Conservation (phyloP, 495 filamentous ascomycete species). For the Amphirosellinia nigrospora region DNA sequence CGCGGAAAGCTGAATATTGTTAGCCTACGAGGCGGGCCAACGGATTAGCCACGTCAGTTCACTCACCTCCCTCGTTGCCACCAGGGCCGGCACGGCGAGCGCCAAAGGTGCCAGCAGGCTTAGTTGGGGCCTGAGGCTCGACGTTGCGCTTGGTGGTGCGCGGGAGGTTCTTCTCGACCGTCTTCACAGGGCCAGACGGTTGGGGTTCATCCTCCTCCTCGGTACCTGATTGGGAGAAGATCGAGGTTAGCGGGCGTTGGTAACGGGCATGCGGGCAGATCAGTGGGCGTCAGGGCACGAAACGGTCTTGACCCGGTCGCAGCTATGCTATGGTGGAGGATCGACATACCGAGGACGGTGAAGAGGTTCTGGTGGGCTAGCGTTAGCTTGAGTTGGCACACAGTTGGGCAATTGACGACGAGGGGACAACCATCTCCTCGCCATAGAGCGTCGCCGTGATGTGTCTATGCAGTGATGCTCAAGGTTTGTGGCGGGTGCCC, state of each 20-base stretch:
- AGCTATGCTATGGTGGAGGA: conserved; percentile 35
- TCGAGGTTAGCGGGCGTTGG: conserved; percentile 33
- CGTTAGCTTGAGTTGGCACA: conserved; percentile 38
- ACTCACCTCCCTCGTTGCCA: conserved; percentile 83
- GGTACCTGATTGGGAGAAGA: conserved; percentile 67
- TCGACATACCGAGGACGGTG: conserved; percentile 81
- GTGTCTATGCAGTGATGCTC: neutral
- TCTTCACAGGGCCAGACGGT: conserved; percentile 79
- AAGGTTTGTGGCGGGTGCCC: neutral
- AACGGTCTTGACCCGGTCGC: conserved; percentile 40
- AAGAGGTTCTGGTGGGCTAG: conserved; percentile 70
- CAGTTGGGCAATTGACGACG: conserved; percentile 19
- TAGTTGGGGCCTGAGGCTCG: conserved; percentile 70
- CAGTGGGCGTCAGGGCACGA: conserved; percentile 37
- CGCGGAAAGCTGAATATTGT: conserved; percentile 75
- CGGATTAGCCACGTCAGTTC: no score
- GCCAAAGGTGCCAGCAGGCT: conserved; percentile 50
- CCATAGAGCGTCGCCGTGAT: neutral
- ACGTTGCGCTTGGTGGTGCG: conserved; percentile 89
- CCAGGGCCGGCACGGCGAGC: conserved; percentile 61
- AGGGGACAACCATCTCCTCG: neutral
- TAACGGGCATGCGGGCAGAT: neutral
- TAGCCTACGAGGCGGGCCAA: conserved; percentile 4
- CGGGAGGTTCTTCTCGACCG: conserved; percentile 80
- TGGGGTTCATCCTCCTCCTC: conserved; percentile 78